Base-by-base conservation (phyloP, 495 filamentous ascomycete species). In the Penicillium pulvis region DNA sequence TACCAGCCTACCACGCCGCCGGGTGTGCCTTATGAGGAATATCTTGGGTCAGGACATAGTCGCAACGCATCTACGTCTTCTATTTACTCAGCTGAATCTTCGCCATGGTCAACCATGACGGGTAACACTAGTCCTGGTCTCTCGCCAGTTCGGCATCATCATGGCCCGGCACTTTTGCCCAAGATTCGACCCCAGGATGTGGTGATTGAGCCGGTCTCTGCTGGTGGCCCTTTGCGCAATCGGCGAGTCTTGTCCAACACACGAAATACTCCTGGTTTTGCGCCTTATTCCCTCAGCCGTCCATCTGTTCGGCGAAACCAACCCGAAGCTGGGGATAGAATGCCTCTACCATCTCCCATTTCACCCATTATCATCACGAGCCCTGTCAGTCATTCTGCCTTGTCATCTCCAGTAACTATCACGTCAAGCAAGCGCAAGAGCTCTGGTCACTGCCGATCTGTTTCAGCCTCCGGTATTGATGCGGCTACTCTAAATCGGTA, bases 181-280 rank as follows among this genome's bases (percentile, higher is more conserved):
- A 93, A 90, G 79, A 91, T 96, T 74, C 83, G 92, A 48, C 83
- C 84, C 58, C 91, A 95, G 71, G 92, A 96, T 75, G 87, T 93
- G 75, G 79, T 85, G 52, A 82, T 92, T 57, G 82, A 87, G 58
- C 80, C 82, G 14, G 66, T 74, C 20, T 75, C 76, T 48, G 55
- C 66, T 26, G 61, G 62, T 20, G 76, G 74, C 17, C 76, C 76
- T 31, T 74, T 73, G 28, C 75, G 79, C 42, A 82, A 85, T 62
- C 77, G 78, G 50, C 76, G 81, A 56, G 82, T 85, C 28, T 69
- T 82, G 28, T 88, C 86, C 3, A 82, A 76, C 54, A 81, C 83
- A 6, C 77, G 76, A 51, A 84, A 83, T 54, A 71, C 78, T 12
- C 72, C 79, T 10, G 71, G 73, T 7, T 81, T 79, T 57, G 65